phyloP scores from a whole-genome alignment of 2,329 filamentous ascomycete species.

The Samsoniella hepiali region DNA sequence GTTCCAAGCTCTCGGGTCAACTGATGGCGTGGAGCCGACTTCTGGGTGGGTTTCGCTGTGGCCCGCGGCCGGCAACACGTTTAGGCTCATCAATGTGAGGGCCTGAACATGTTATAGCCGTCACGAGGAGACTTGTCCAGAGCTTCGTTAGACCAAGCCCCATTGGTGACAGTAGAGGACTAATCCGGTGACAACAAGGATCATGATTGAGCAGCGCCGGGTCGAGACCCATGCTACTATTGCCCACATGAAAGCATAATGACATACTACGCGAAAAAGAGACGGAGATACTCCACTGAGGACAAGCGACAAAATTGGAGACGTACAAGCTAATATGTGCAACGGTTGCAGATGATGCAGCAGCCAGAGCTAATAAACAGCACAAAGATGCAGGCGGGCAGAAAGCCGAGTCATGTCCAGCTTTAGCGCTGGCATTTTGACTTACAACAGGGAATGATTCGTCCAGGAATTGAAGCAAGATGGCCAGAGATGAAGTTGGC shows the following conservation, averaged over 20 bases:
- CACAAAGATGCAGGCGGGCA: not conserved
- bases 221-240: not conserved
- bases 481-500: not conserved
- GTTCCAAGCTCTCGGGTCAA: constrained; percentile 5
- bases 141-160: not conserved
- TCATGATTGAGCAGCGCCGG: not conserved
- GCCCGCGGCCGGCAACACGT: not conserved
- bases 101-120: not conserved
- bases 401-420: not conserved
- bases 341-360: not conserved
- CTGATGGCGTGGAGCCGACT: not conserved
- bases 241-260: not conserved
- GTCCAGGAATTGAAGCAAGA: not conserved
- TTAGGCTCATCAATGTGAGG: not conserved
- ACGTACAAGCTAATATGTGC: not conserved
- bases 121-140: not conserved
- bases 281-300: not conserved
- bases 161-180: not conserved
- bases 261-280: not conserved
- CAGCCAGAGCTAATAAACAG: not conserved
- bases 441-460: not conserved
- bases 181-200: constrained; percentile 1
- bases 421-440: not conserved
- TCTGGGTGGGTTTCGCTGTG: not conserved
- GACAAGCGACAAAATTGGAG: not conserved